These are phyloP conservation scores for Meripilus lineatus DNA, from an alignment of 1,284 basidiomycete species.

Conservation along the genomic window DNA sequence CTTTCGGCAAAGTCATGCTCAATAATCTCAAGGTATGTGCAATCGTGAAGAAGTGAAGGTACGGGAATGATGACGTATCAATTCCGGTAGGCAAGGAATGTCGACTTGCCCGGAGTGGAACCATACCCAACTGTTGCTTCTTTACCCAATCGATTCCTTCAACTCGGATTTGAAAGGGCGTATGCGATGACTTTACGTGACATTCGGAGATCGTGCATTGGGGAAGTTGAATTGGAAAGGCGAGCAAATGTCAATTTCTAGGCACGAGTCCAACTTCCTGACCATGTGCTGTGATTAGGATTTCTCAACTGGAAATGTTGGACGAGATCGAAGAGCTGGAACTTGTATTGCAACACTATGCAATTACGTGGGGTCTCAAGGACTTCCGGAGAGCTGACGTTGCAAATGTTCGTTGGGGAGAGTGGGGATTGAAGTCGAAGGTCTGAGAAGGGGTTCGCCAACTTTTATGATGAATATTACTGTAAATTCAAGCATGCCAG, in stretches of 20 bases:
- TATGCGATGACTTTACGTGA: constrained; percentile 63
- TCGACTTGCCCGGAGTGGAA: constrained; percentile 68
- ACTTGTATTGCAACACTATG: constrained; percentile 83
- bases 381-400: constrained; percentile 8
- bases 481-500: too few relatives aligned
- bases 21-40: constrained; percentile 71
- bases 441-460: too few relatives aligned
- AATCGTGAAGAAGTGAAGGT: too few relatives aligned
- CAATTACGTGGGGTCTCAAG: constrained; percentile 69
- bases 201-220: constrained; percentile 56
- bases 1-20: constrained; percentile 86
- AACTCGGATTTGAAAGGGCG: constrained; percentile 48
- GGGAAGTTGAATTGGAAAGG: constrained; percentile 57
- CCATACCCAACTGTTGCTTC: constrained; percentile 56
- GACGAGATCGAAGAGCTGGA: constrained; percentile 93
- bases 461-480: too few relatives aligned
- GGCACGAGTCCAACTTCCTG: not conserved
- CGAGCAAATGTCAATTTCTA: constrained; percentile 31
- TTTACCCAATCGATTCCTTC: constrained; percentile 59
- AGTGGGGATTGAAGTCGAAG: constrained; percentile 3
- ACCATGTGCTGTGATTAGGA: constrained; percentile 37
- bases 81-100: constrained; percentile 55
- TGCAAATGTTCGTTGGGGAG: not conserved
- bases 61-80: too few relatives aligned
- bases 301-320: constrained; percentile 74